Evolutionary conservation across 176 grass and related monocot genomes (phyloP).

Genomic region (Juncus effusus): DNA sequence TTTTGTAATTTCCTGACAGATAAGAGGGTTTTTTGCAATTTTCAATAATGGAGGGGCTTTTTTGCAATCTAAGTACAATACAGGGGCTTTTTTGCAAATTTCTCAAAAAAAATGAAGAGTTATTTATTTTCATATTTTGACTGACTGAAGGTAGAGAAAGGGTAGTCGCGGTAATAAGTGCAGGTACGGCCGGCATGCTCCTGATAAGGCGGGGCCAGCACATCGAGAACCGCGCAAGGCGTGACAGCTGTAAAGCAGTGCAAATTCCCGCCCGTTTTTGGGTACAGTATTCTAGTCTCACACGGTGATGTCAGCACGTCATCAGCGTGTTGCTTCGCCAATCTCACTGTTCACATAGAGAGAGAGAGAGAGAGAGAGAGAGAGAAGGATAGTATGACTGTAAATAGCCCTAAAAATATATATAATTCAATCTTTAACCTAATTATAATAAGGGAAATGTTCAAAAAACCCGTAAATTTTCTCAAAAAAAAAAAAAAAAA

Average conservation of each 20-base stretch:
- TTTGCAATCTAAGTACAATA: no score
- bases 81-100: no score
- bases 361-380: neutral
- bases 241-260: slow-evolving; percentile 78
- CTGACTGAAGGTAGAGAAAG: slow-evolving; percentile 24
- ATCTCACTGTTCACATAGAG: slow-evolving; percentile 33
- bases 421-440: slow-evolving; percentile 12
- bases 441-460: no score
- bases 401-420: neutral
- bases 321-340: slow-evolving; percentile 72
- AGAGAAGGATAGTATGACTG: neutral
- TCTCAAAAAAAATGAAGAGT: no score
- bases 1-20: neutral
- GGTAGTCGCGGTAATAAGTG: slow-evolving; percentile 46
- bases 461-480: no score
- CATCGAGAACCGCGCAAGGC: slow-evolving; percentile 81
- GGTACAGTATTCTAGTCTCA: slow-evolving; percentile 62
- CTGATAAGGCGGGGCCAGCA: slow-evolving; percentile 65
- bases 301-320: slow-evolving; percentile 37
- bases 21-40: neutral
- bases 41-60: no score
- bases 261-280: slow-evolving; percentile 74
- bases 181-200: slow-evolving; percentile 57
- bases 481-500: no score
- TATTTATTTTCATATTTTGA: neutral